Evolutionary conservation across 73 alveolate species (phyloP).

Genomic region (Breviolum minutum): DNA sequence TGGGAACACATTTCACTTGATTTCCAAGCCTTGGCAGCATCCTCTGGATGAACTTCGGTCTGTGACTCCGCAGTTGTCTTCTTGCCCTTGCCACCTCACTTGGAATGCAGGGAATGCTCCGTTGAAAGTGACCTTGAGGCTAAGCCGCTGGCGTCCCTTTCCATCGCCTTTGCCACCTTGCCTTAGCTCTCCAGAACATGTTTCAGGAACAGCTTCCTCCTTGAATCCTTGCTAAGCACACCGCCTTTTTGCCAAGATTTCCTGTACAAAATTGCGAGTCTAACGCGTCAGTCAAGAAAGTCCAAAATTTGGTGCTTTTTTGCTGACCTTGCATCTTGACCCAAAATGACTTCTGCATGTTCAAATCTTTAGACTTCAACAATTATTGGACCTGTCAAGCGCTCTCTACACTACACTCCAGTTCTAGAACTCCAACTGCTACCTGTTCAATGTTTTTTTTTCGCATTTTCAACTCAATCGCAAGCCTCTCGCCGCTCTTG

Average conservation of each 20-base stretch:
- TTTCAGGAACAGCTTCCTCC: neutral
- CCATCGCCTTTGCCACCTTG: slow-evolving; percentile 29
- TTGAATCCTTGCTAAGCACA: neutral
- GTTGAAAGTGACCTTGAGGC: neutral
- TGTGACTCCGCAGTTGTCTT: slow-evolving; percentile 7
- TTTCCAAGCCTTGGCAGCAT: neutral
- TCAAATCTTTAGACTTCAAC: too few species aligned
- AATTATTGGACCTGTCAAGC: too few species aligned
- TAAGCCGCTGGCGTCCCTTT: slow-evolving; percentile 5
- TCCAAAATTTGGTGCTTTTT: neutral
- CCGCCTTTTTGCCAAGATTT: slow-evolving; percentile 14
- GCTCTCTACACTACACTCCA: too few species aligned
- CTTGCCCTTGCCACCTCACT: neutral
- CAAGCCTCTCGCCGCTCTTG: slow-evolving; percentile 86
- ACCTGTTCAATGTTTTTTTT: too few species aligned
- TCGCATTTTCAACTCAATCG: too few species aligned
- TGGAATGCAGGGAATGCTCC: neutral
- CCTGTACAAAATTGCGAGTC: neutral
- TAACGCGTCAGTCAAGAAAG: neutral
- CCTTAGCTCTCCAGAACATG: neutral
- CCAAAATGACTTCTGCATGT: too few species aligned
- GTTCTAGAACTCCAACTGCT: neutral
- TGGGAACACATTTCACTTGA: too few species aligned
- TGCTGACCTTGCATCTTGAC: too few species aligned
- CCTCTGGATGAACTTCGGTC: slow-evolving; percentile 2